Evolutionary conservation across 1,139 yeast species (phyloP).

Genomic region (Meyerozyma elateridarum): DNA sequence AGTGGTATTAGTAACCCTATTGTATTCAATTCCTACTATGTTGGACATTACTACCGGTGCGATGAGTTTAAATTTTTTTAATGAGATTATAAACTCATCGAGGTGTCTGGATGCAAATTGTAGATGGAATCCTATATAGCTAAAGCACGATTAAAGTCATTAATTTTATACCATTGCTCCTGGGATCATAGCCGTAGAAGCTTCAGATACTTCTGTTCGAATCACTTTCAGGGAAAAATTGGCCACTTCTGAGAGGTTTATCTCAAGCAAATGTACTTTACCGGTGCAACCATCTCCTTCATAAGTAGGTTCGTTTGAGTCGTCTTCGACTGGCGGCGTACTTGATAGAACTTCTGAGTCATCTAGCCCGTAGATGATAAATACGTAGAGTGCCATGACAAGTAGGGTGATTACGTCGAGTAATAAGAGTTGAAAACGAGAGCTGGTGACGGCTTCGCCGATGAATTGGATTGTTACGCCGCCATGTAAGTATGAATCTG

Average conservation of each 20-base stretch:
- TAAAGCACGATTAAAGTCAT: too few species aligned
- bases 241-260: constrained; percentile 23
- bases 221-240: constrained; percentile 18
- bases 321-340: constrained; percentile 5
- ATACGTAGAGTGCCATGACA: constrained; percentile 29
- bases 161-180: constrained; percentile 4
- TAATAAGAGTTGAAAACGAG: constrained; percentile 22
- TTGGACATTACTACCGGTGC: constrained; percentile 34
- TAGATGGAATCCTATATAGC: constrained; percentile 5
- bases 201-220: constrained; percentile 11
- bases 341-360: constrained; percentile 26
- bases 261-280: constrained; percentile 27
- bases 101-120: constrained; percentile 3
- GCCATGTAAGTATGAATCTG: constrained; percentile 27
- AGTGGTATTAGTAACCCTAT: constrained; percentile 83
- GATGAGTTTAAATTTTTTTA: constrained; percentile 8
- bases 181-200: constrained; percentile 9
- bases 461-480: constrained; percentile 36
- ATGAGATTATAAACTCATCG: background rate
- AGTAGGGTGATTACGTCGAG: constrained; percentile 25
- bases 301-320: constrained; percentile 7
- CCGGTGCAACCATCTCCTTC: constrained; percentile 40
- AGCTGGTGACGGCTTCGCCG: constrained; percentile 33
- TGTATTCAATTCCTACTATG: constrained; percentile 84
- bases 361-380: constrained; percentile 28